Conservation (phyloP, 2,329 filamentous ascomycete genomes). For the Colletotrichum limetticola region DNA sequence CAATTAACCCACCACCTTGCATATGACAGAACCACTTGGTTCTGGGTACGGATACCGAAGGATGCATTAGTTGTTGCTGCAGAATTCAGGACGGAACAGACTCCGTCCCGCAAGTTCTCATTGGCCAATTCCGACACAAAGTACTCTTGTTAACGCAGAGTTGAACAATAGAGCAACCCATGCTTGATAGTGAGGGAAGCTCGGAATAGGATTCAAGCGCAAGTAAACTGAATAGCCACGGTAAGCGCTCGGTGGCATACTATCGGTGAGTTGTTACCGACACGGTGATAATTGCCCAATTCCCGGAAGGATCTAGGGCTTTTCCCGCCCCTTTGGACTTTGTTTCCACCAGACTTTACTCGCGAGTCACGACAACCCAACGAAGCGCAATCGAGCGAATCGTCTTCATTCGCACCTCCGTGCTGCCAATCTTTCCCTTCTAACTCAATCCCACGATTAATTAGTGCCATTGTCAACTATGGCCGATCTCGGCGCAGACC, state of each 20-base stretch:
- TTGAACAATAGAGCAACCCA: background rate
- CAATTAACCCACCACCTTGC: background rate
- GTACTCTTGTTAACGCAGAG: background rate
- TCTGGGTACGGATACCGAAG: background rate
- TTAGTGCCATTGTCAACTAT: background rate
- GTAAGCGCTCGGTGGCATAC: background rate
- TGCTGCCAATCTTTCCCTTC: background rate
- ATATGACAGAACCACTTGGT: background rate
- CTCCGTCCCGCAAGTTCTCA: background rate
- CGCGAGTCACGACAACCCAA: no score
- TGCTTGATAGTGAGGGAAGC: background rate
- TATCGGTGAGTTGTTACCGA: background rate
- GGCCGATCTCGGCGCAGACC: constrained; percentile 13
- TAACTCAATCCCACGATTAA: background rate
- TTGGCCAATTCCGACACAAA: background rate
- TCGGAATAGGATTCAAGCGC: background rate
- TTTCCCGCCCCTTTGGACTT: background rate
- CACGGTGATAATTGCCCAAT: background rate
- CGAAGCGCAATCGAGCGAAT: background rate
- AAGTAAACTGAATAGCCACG: no score
- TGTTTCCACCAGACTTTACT: background rate
- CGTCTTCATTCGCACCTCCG: background rate
- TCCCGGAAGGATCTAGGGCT: background rate
- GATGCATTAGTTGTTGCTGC: background rate
- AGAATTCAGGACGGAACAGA: background rate